phyloP scores from a whole-genome alignment of 2,329 filamentous ascomycete species.

The Dendrostoma leiphaemia region DNA sequence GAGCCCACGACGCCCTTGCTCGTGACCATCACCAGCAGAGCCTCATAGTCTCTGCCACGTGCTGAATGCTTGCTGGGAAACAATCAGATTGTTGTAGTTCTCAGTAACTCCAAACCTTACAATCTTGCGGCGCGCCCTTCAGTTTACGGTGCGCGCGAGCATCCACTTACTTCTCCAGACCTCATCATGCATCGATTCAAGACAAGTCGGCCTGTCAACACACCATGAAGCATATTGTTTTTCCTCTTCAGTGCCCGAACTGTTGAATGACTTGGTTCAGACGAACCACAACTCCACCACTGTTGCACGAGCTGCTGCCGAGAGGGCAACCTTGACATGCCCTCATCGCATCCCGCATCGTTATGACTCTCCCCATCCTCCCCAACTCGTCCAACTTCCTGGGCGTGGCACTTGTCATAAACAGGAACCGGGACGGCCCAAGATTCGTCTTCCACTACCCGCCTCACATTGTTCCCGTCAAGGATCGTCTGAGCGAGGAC shows the following conservation, averaged over 20 bases:
- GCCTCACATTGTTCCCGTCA: conserved; percentile 47
- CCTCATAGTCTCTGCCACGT: too few relatives aligned
- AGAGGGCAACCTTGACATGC: too few relatives aligned
- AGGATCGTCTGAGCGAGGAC: conserved; percentile 33
- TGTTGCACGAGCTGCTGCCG: too few relatives aligned
- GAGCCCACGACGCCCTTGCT: too few relatives aligned
- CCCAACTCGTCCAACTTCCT: conserved; percentile 58
- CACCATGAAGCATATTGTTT: neutral
- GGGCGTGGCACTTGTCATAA: conserved; percentile 72
- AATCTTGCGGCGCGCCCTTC: neutral
- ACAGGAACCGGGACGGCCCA: conserved; percentile 73
- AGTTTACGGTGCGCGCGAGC: neutral
- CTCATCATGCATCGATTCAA: neutral
- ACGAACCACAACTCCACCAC: neutral
- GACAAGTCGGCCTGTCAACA: neutral
- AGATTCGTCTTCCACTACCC: conserved; percentile 87
- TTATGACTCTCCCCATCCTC: conserved; percentile 47
- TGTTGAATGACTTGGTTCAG: too few relatives aligned
- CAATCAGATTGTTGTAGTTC: too few relatives aligned
- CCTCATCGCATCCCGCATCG: neutral
- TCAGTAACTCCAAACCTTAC: neutral
- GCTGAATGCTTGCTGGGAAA: too few relatives aligned
- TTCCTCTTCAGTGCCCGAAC: too few relatives aligned
- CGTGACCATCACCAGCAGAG: too few relatives aligned
- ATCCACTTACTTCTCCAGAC: neutral